Base-by-base conservation (phyloP, 805 yeast genomes). In the Isabelozyma rhagii region DNA sequence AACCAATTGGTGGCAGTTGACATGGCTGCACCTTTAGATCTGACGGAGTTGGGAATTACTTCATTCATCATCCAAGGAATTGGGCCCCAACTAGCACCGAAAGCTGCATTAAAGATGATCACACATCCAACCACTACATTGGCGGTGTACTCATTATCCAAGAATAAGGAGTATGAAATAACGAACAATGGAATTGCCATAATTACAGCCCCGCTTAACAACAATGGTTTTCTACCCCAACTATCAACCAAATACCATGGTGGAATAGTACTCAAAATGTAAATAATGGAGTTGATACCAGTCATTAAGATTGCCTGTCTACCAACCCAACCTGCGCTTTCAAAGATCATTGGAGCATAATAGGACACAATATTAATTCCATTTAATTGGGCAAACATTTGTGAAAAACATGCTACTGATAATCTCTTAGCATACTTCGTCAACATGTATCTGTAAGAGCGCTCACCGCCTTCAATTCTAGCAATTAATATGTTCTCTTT, bases 1-100 rank as follows among this genome's bases (percentile, higher is more conserved):
- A 89, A 79, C 97, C 97, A 91, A 65, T 91, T 92, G 5, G 96
- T 81, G 1, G 97, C 96, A 1, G 97, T 91, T 0, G 96, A 86
- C 53, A 89, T 72, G 2, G 96, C 89, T 0, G 96, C 96, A 51
- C 97, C 96, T 58, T 90, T 87, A 3, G 96, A 89, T 47, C 97
- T 79, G 9, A 90, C 89, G 15, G 85, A 76, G 54, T 88, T 79
- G 0, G 97, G 97, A 48, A 91, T 78, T 45, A 92, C 89, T 68
- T 89, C 97, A 52, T 89, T 85, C 57, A 92, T 89, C 65, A 86
- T 83, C 97, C 97, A 90, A 10, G 96, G 96, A 48, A 91, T 84
- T 3, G 97, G 96, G 8, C 97, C 97, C 96, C 97, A 92, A 48
- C 93, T 84, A 60, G 82, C 83, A 14, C 97, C 97, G 69, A 91